These are phyloP conservation scores for Davidsoniella neocaledoniae DNA, from an alignment of 2,329 filamentous ascomycete genomes.

Conservation along the genomic window DNA sequence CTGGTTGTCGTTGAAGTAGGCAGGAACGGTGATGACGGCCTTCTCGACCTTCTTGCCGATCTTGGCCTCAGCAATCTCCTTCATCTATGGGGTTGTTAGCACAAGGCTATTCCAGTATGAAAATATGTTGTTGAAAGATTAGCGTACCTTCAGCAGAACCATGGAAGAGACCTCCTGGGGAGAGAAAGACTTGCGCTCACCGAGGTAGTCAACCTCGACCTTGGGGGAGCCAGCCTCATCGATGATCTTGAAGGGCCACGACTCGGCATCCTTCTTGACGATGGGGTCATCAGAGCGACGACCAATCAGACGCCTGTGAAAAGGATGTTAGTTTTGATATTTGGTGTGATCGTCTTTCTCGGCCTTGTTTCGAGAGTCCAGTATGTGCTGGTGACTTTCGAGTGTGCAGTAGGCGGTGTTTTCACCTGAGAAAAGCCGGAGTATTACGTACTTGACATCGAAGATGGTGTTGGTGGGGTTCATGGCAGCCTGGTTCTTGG, in stretches of 20 bases:
- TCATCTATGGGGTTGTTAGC: slow-evolving; percentile 50
- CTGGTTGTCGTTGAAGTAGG: slow-evolving; percentile 99
- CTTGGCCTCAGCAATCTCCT: slow-evolving; percentile 97
- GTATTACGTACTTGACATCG: slow-evolving; percentile 73
- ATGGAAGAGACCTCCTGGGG: slow-evolving; percentile 98
- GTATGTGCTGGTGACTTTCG: too few relatives aligned
- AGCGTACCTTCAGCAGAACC: slow-evolving; percentile 83
- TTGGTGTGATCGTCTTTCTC: too few relatives aligned
- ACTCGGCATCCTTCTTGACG: slow-evolving; percentile 97
- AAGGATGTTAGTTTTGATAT: not conserved
- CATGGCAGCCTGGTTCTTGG: slow-evolving; percentile 99
- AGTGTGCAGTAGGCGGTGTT: too few relatives aligned
- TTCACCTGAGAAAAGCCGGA: not conserved
- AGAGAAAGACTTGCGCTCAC: slow-evolving; percentile 88
- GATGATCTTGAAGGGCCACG: slow-evolving; percentile 98
- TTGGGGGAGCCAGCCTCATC: slow-evolving; percentile 77
- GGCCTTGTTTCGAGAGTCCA: too few relatives aligned
- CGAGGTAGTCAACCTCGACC: slow-evolving; percentile 90
- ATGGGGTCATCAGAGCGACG: slow-evolving; percentile 87
- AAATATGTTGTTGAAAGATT: not conserved
- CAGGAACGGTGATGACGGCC: slow-evolving; percentile 95
- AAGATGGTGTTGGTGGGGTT: slow-evolving; percentile 98
- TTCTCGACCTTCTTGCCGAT: slow-evolving; percentile 98
- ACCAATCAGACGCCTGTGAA: slow-evolving; percentile 78
- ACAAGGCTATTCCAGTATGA: not conserved